Evolutionary conservation across 208 protist genomes (phyloP), one percentile per base, ranked within the genome.

Genomic region (Novymonas esmeraldas): DNA sequence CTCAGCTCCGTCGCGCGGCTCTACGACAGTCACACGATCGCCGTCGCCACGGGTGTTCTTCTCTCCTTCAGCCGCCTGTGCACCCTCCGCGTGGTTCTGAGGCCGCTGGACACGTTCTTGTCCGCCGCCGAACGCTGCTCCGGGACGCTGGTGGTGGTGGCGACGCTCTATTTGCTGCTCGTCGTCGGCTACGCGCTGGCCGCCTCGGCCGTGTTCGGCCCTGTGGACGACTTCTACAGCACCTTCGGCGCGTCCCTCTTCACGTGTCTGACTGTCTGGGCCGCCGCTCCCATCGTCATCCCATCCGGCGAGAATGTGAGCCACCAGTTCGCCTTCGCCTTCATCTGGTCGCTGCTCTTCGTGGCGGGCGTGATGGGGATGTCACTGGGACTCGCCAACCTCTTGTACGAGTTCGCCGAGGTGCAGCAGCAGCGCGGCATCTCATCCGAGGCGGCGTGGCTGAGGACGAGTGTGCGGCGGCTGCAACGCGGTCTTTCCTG

Each of bases 51-150:
- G 10, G 39, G 44, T 13, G 56, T 62, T 0, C 3, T 71, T 6
- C 28, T 71, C 28, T 71, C 55, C 65, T 64, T 58, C 33, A 18
- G 5, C 7, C 65, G 65, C 13, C 41, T 71, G 16, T 64, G 48
- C 65, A 56, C 51, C 36, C 42, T 39, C n/a, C 56, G 65, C 5
- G 46, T 28, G 0, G 24, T 71, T 0, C 31, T 71, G 6, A 41
- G 65, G 2, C 65, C 65, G 2, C 6, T 64, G 6, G 42, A 20
- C 34, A 57, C 55, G 11, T 46, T 64, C 26, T 2, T 71, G 6
- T 31, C 36, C 1, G 56, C 65, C n/a, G 9, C 64, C 24, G 45
- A 61, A 13, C 56, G 48, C 16, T 64, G 65, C 31, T 6, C 41
- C 13, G 28, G 33, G 31, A 64, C 56, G 20, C 34, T 71, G 9